Evolutionary conservation across 345 rosid species (phyloP).

Genomic region (Salix dunnii): DNA sequence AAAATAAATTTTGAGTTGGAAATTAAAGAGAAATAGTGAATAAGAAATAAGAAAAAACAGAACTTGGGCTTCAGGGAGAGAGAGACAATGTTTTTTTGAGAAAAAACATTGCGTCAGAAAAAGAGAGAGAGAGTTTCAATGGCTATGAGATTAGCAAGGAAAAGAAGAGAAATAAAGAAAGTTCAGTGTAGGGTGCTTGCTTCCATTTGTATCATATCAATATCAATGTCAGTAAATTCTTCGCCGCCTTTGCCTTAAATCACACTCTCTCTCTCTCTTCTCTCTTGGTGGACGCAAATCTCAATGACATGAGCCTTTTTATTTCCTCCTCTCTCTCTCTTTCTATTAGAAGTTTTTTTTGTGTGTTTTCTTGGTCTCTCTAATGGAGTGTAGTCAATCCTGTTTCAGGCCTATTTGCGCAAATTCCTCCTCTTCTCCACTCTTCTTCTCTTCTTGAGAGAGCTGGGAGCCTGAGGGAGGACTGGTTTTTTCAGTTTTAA

Average conservation of each 20-base stretch:
- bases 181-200: background rate
- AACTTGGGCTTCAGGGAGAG: background rate
- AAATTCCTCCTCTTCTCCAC: background rate
- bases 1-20: background rate
- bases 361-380: background rate
- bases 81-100: background rate
- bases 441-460: background rate
- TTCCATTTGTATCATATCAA: conserved; percentile 2
- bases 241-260: conserved; percentile 84
- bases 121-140: background rate
- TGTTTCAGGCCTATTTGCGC: background rate
- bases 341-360: background rate
- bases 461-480: background rate
- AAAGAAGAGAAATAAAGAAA: background rate
- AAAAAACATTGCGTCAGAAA: background rate
- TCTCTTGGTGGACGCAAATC: conserved; percentile 39
- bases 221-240: conserved; percentile 32
- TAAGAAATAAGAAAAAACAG: background rate
- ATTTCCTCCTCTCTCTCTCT: background rate
- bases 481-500: background rate
- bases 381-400: background rate
- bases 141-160: background rate
- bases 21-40: background rate
- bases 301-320: conserved; percentile 23
- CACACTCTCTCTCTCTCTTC: conserved; percentile 10